Evolutionary conservation across 2,329 filamentous ascomycete genomes (phyloP), one percentile per base, ranked within the genome.

Genomic region (Diaporthe vexans): DNA sequence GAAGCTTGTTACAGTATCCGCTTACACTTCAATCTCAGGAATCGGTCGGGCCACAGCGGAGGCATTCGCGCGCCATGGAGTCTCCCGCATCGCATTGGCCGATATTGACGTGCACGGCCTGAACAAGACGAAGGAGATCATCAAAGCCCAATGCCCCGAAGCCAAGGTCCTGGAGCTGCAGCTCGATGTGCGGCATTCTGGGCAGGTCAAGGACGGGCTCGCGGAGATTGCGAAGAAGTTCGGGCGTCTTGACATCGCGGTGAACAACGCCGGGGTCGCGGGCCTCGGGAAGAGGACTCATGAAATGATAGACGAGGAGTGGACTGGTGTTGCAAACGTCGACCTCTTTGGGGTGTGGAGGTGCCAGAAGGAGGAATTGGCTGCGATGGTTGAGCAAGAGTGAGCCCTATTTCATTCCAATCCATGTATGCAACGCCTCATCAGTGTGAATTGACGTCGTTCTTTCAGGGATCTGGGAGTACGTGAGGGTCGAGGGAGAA

Each of bases 331-430:
- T 0, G 77, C 91, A 4, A 84, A 86, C 73, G 81, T 91, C 59
- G 89, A 92, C 75, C 83, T 90, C 29, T 86, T 86, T 57, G 90
- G 89, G 5, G 86, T 91, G 0, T 91, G 88, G 85, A 81, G 89
- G 33, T 91, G 89, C 76, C 87, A 91, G 77, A 83, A 84, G 68
- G 89, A 88, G 54, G 83, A 91, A 79, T 81, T 91, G 21, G 78
- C 79, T 4, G 81, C 86, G 58, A 90, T 91, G 88, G 76, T 88
- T 21, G 82, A 83, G 57, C 88, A 91, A 78, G 85, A 88, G 80
- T 85, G 77, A 73, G 79, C 74, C 13, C 21, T 43, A 83, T n/a
- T 24, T 19, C 26, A 9, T 46, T 51, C 26, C 4, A 13, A 10
- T 17, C 10, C 11, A 11, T 40, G 11, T 13, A 9, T 24, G 21